Conservation (phyloP, 352 stramenopile species). For the Paralagenidium karlingii region DNA sequence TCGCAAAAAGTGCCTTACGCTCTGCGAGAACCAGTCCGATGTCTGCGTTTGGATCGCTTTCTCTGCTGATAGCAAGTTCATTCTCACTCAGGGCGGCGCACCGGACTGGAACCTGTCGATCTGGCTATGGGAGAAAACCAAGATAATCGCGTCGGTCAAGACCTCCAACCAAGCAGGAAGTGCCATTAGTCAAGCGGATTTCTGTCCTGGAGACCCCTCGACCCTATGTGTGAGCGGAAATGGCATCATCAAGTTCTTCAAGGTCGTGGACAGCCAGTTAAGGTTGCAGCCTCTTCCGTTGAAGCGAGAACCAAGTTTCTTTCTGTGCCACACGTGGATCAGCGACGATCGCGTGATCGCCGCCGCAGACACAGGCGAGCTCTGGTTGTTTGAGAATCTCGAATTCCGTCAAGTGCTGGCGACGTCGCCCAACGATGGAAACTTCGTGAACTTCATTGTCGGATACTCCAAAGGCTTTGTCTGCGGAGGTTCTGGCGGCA, state of each 20-base stretch:
- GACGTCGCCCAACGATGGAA: constrained; percentile 61
- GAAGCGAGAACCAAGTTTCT: constrained; percentile 75
- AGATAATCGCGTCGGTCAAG: constrained; percentile 69
- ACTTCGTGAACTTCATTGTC: constrained; percentile 71
- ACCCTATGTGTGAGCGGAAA: constrained; percentile 83
- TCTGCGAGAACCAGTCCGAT: constrained; percentile 67
- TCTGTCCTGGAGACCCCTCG: constrained; percentile 75
- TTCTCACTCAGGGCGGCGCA: constrained; percentile 75
- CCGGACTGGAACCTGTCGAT: constrained; percentile 87
- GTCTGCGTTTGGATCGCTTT: constrained; percentile 77
- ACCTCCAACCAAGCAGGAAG: constrained; percentile 51
- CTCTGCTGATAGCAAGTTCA: constrained; percentile 84
- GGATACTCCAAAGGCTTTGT: constrained; percentile 87
- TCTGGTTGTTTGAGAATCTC: constrained; percentile 89
- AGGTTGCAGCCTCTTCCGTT: constrained; percentile 48
- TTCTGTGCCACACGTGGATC: constrained; percentile 87
- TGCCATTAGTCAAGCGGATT: constrained; percentile 77
- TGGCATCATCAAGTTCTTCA: constrained; percentile 84
- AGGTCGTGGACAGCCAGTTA: constrained; percentile 74
- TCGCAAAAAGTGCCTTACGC: constrained; percentile 72
- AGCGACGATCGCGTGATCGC: constrained; percentile 85
- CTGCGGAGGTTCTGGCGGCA: constrained; percentile 58
- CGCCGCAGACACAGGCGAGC: constrained; percentile 76
- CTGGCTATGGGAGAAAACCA: constrained; percentile 90
- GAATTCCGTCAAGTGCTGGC: constrained; percentile 80